phyloP scores from a whole-genome alignment of 1,284 basidiomycete genomes.

The Ceratobasidium sp. region DNA sequence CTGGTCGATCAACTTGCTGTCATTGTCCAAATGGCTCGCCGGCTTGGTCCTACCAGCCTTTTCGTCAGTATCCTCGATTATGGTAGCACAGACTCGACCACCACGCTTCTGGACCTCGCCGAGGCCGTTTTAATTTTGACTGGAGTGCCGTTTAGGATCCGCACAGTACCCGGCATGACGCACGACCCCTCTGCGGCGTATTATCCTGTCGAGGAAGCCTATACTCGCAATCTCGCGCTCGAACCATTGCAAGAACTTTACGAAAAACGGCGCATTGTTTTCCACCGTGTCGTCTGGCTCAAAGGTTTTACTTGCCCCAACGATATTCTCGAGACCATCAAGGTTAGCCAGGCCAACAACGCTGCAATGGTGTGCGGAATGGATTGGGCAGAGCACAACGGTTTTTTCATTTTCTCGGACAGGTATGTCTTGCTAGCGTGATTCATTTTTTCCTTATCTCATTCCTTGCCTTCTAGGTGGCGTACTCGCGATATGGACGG shows the following conservation, averaged over 20 bases:
- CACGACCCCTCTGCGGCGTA: slow-evolving; percentile 84
- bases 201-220: slow-evolving; percentile 92
- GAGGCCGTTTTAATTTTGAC: slow-evolving; percentile 91
- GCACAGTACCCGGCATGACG: slow-evolving; percentile 87
- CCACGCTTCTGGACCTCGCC: slow-evolving; percentile 88
- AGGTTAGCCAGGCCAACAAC: slow-evolving; percentile 85
- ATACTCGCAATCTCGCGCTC: slow-evolving; percentile 87
- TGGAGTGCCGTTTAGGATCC: slow-evolving; percentile 88
- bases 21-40: slow-evolving; percentile 90
- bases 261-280: slow-evolving; percentile 76
- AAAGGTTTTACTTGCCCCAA: slow-evolving; percentile 98
- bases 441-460: background rate
- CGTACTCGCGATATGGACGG: slow-evolving; percentile 93
- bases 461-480: slow-evolving; percentile 65
- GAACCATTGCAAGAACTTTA: slow-evolving; percentile 89
- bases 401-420: slow-evolving; percentile 96
- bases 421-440: slow-evolving; percentile 62
- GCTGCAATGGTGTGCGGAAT: slow-evolving; percentile 97
- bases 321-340: slow-evolving; percentile 92
- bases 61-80: slow-evolving; percentile 98
- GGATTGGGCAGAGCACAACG: slow-evolving; percentile 98
- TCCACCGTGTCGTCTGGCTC: slow-evolving; percentile 91
- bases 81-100: slow-evolving; percentile 89
- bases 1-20: slow-evolving; percentile 95
- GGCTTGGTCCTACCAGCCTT: slow-evolving; percentile 83